Evolutionary conservation across 139 green algal genomes (phyloP).

Genomic region (Gonium pectorale): DNA sequence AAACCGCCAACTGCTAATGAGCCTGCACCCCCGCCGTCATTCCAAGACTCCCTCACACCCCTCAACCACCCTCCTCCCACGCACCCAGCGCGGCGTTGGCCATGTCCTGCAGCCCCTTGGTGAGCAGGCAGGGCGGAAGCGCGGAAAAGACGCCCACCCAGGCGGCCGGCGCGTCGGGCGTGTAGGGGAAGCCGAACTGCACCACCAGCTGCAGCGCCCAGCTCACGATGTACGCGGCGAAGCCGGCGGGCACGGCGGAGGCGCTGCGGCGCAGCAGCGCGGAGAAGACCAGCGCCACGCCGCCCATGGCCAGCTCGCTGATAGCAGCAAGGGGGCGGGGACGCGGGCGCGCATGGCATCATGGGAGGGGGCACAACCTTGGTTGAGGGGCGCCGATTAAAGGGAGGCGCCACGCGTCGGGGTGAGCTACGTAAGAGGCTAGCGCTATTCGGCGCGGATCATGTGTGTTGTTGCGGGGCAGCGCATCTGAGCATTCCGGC

Average conservation of each 20-base stretch:
- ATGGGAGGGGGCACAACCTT: too few relatives aligned
- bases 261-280: conserved; percentile 9
- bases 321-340: neutral
- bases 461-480: too few relatives aligned
- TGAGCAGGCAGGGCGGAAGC: conserved; percentile 85
- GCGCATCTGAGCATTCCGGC: too few relatives aligned
- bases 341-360: neutral
- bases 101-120: conserved; percentile 81
- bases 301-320: conserved; percentile 14
- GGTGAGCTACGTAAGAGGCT: too few relatives aligned
- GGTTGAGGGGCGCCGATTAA: too few relatives aligned
- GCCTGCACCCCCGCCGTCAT: too few relatives aligned
- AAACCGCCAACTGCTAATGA: too few relatives aligned
- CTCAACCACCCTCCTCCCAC: neutral
- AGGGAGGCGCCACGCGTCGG: too few relatives aligned
- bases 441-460: too few relatives aligned
- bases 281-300: conserved; percentile 14
- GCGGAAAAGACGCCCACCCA: conserved; percentile 62
- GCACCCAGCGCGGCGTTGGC: conserved; percentile 61
- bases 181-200: conserved; percentile 56
- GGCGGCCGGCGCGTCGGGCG: neutral
- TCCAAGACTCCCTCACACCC: neutral
- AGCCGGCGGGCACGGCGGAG: conserved; percentile 45
- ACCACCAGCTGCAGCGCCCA: conserved; percentile 62
- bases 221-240: conserved; percentile 53